Evolutionary conservation across 23 red algal genomes (phyloP).

Genomic region (Gracilaria domingensis): DNA sequence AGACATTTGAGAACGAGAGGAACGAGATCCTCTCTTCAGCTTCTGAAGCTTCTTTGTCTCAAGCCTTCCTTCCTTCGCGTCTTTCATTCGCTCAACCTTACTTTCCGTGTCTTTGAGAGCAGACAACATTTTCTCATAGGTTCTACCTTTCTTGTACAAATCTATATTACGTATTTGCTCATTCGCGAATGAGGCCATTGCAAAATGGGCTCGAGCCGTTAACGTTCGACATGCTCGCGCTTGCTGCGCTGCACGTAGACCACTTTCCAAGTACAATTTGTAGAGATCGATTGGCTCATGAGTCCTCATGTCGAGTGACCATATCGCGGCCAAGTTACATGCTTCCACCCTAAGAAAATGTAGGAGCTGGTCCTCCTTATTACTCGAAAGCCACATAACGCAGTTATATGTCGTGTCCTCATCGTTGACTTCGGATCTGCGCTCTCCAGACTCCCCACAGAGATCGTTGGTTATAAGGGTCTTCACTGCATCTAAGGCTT

Average conservation of each 20-base stretch:
- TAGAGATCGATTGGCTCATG: constrained; percentile 65
- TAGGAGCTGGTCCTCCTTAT: not conserved
- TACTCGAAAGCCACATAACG: not conserved
- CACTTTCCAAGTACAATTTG: constrained; percentile 46
- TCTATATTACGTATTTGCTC: constrained; percentile 56
- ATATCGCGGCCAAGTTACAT: constrained; percentile 63
- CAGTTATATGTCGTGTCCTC: not conserved
- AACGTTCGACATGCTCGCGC: constrained; percentile 20
- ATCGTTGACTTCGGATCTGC: not conserved
- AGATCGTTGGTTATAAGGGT: constrained; percentile 36
- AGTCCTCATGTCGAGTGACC: constrained; percentile 75
- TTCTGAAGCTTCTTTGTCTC: not conserved
- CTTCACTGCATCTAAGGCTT: constrained; percentile 44
- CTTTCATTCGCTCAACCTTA: constrained; percentile 34
- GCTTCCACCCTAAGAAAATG: constrained; percentile 65
- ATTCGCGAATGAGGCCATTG: constrained; percentile 78
- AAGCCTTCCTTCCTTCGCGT: constrained; percentile 38
- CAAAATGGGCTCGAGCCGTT: constrained; percentile 26
- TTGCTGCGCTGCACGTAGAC: constrained; percentile 40
- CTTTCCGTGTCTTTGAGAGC: constrained; percentile 24
- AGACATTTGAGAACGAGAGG: constrained; percentile 30
- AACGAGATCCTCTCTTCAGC: constrained; percentile 1
- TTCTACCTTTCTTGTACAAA: constrained; percentile 49
- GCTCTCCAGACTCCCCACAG: not conserved
- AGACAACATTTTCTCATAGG: constrained; percentile 42